Conservation (phyloP, 345 rosid species). For the Clausena lansium region DNA sequence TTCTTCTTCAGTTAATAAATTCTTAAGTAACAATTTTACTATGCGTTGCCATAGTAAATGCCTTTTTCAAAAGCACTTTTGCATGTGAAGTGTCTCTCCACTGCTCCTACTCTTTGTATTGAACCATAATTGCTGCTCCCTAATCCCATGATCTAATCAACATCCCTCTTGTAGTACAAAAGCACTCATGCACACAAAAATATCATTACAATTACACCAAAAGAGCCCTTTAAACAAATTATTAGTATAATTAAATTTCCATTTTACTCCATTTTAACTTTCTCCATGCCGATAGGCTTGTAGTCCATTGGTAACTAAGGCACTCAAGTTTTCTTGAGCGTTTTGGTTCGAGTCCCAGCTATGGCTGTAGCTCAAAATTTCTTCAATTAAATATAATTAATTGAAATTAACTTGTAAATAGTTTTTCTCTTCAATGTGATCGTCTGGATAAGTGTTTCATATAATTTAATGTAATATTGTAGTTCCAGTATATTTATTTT, state of each 20-base stretch:
- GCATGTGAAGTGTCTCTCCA: conserved; percentile 27
- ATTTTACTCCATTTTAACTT: neutral
- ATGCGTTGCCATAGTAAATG: neutral
- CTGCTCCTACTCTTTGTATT: neutral
- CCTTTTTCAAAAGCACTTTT: conserved; percentile 12
- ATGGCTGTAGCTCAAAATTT: too few species aligned
- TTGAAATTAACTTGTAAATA: too few species aligned
- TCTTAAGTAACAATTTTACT: neutral
- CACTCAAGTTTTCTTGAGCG: too few species aligned
- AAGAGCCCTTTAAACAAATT: neutral
- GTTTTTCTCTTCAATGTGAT: too few species aligned
- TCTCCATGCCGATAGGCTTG: too few species aligned
- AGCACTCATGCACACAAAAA: conserved; percentile 12
- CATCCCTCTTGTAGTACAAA: conserved; percentile 4
- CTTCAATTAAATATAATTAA: too few species aligned
- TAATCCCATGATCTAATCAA: conserved; percentile 27
- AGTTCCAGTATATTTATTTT: too few species aligned
- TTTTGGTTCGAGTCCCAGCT: too few species aligned
- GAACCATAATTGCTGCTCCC: conserved; percentile 44
- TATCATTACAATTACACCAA: conserved; percentile 14
- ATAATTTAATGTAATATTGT: too few species aligned
- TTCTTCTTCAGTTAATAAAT: neutral
- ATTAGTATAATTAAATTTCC: neutral
- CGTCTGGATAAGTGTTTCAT: too few species aligned
- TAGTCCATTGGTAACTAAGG: too few species aligned